Conservation (phyloP, 345 rosid species). For the Moricandia arvensis region DNA sequence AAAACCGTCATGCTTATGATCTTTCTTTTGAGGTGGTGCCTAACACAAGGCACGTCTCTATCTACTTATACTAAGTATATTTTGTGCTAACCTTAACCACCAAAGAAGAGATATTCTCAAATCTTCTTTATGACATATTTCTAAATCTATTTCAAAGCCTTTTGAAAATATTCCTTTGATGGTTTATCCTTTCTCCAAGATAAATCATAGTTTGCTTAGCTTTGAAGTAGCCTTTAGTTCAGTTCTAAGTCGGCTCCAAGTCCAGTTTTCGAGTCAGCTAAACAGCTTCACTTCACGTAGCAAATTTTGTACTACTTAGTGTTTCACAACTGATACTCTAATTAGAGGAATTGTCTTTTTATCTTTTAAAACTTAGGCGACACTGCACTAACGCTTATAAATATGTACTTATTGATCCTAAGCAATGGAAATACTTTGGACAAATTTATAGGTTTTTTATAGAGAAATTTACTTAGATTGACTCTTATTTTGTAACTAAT, state of each 20-base stretch:
- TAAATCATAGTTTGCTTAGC: background rate
- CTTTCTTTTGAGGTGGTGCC: background rate
- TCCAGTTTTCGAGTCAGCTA: background rate
- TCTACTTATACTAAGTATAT: background rate
- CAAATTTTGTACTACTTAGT: background rate
- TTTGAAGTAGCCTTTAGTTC: background rate
- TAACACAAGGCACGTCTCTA: background rate
- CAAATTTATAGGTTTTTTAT: too few relatives aligned
- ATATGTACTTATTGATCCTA: too few relatives aligned
- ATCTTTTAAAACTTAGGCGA: background rate
- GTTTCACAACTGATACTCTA: background rate
- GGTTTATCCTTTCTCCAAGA: background rate
- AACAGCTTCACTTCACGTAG: background rate
- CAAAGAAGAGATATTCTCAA: background rate
- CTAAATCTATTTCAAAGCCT: background rate
- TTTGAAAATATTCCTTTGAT: background rate
- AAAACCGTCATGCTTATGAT: background rate
- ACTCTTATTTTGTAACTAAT: too few relatives aligned
- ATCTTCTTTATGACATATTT: background rate
- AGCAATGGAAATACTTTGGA: too few relatives aligned
- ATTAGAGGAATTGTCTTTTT: background rate
- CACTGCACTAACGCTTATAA: too few relatives aligned
- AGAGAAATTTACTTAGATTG: too few relatives aligned
- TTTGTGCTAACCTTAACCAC: background rate
- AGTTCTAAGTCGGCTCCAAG: background rate